Evolutionary conservation across 2,329 filamentous ascomycete species (phyloP), one percentile per base, ranked within the genome.

Genomic region (Scedosporium boydii): DNA sequence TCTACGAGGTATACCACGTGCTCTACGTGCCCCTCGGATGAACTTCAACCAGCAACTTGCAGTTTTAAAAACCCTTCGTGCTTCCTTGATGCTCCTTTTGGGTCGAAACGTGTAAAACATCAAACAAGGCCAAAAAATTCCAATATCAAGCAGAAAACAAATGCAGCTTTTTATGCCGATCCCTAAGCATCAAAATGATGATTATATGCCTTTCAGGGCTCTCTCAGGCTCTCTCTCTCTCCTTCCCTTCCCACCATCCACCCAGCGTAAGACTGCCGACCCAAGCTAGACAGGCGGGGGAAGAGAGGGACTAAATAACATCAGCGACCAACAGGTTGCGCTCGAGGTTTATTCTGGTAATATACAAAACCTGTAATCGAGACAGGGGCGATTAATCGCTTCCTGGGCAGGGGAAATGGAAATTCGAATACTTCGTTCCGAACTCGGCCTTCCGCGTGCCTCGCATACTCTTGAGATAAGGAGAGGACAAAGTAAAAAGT

Each of bases 311-410:
- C 59, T 60, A 60, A 21, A 60, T 44, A 26, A 60, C 44, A 60
- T 60, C 59, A 60, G 59, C 44, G 51, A 27, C 59, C 59, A 60
- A 53, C 59, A 51, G 44, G 44, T 60, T 38, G 59, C 44, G 41
- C 29, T 59, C 23, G 59, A 60, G 16, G 46, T 38, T 34, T 34
- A 38, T 46, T 29, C 9, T 18, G 44, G 59, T 60, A 60, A 29
- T 60, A 34, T 60, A 60, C 59, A 60, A 60, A 60, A 16, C 44
- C 59, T 42, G 29, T 16, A n/a, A 26, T 38, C 59, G 34, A 53
- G 44, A 53, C 26, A 60, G 16, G 42, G 27, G 23, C 23, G 34
- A 51, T 12, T n/a, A n/a, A 60, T 18, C 27, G 42, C 21, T 46
- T 44, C 59, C 26, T 53, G 6, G 42, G 26, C 44, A 51, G 29